Evolutionary conservation across 352 stramenopile genomes (phyloP), one percentile per base, ranked within the genome.

Genomic region (Globisporangium carolinianum): DNA sequence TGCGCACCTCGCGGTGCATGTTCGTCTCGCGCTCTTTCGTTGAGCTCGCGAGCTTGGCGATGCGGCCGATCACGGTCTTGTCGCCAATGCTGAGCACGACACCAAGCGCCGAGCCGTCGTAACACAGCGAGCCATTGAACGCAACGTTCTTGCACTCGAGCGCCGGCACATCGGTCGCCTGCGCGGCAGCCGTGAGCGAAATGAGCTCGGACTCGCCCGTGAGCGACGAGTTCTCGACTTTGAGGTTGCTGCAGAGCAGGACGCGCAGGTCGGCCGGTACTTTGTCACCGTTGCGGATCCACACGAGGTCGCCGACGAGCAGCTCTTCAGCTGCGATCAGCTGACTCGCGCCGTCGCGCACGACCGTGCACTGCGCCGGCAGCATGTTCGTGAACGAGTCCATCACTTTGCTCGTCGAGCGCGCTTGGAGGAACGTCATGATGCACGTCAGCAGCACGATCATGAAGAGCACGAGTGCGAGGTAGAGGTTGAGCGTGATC

Each of bases 201-300:
- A 85, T 67, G 32, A 76, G 60, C 59, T 83, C 69, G 5, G 75
- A 77, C 49, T 87, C 77, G 37, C 77, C 77, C 15, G 73, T 85
- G 41, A 87, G 63, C n/a, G 71, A 85, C 51, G 77, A 87, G 61
- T 83, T 79, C 47, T 87, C 77, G 12, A 87, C 72, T 56, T 83
- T 83, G 15, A 87, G 66, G 37, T 71, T 71, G 60, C 63, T 75
- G 55, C 65, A 79, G 4, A 69, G 61, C 18, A 87, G 32, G 42
- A 87, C 68, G 1, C 73, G 65, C 9, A 83, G 10, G 45, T 84
- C 76, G 0, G 76, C 76, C 1, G 76, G 76, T 15, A 87, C 71
- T 17, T 77, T 75, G 63, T 87, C 72, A 6, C 76, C 76, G 36
- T 79, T 73, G 43, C 61, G 62, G 15, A 87, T 58, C 64, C 70